phyloP scores from a whole-genome alignment of 169 alveolate genomes.

The Toxoplasma gondii region DNA sequence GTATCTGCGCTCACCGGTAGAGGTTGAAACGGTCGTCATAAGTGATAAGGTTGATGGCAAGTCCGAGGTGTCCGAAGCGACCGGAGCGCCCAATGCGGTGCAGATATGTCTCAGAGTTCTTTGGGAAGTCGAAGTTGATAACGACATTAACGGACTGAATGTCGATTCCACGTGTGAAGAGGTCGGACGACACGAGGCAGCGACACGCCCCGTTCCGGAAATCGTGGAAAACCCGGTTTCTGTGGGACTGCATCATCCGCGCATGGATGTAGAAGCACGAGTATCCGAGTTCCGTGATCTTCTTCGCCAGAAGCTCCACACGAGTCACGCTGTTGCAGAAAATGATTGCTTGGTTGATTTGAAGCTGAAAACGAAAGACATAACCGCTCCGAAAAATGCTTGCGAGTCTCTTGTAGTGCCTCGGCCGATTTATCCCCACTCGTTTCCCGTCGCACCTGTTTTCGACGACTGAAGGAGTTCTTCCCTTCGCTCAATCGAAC shows the following conservation, averaged over 20 bases:
- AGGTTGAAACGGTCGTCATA: constrained; percentile 93
- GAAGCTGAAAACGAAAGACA: constrained; percentile 78
- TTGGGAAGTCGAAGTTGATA: constrained; percentile 98
- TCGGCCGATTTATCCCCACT: no score
- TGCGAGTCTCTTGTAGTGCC: neutral
- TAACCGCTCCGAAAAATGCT: neutral
- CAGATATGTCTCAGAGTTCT: constrained; percentile 94
- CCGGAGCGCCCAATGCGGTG: constrained; percentile 99
- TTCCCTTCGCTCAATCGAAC: no score
- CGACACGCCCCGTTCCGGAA: constrained; percentile 98
- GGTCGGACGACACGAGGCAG: constrained; percentile 89
- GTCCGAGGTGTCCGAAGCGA: constrained; percentile 97
- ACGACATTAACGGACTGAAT: constrained; percentile 98
- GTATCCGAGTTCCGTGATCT: constrained; percentile 98
- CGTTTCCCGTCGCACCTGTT: no score
- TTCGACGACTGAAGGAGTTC: no score
- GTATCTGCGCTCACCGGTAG: constrained; percentile 62
- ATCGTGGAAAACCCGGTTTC: constrained; percentile 97
- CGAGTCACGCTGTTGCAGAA: constrained; percentile 98
- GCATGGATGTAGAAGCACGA: constrained; percentile 99
- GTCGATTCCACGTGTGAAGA: constrained; percentile 99
- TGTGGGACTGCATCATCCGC: constrained; percentile 95
- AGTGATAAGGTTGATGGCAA: constrained; percentile 96
- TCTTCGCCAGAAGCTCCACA: constrained; percentile 98
- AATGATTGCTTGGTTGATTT: constrained; percentile 97